A percentile compares a stretch with the other conserved stretches of the same genome.
These are phyloP conservation scores for Cutaneotrichosporon cavernicola DNA, from an alignment of 1,284 basidiomycete species.

Conservation along the genomic window DNA sequence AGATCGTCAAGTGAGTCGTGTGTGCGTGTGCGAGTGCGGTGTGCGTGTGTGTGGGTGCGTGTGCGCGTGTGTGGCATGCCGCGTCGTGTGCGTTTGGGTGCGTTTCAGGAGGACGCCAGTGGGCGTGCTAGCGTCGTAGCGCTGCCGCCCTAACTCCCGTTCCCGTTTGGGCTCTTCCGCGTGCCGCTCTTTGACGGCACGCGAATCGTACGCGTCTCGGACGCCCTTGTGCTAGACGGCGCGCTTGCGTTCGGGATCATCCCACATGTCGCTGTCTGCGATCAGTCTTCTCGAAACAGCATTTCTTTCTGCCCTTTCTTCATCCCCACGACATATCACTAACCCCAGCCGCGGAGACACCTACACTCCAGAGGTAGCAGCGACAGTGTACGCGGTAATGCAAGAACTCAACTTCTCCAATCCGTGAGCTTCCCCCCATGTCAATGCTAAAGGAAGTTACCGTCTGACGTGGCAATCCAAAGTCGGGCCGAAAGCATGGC, in stretches of 20 bases:
- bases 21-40: not conserved
- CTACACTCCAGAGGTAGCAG: slow-evolving; percentile 92
- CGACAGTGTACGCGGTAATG: slow-evolving; percentile 89
- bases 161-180: too few relatives aligned
- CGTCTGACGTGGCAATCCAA: slow-evolving; percentile 98
- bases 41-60: not conserved
- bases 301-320: too few relatives aligned
- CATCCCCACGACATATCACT: not conserved
- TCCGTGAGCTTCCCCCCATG: slow-evolving; percentile 52
- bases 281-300: too few relatives aligned
- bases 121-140: too few relatives aligned
- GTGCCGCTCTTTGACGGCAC: not conserved
- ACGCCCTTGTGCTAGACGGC: not conserved
- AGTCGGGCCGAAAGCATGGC: slow-evolving; percentile 96
- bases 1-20: slow-evolving; percentile 72
- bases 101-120: too few relatives aligned
- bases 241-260: not conserved
- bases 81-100: too few relatives aligned
- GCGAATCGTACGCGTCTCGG: not conserved
- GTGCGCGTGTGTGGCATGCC: not conserved
- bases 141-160: too few relatives aligned
- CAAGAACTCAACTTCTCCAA: slow-evolving; percentile 68
- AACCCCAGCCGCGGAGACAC: slow-evolving; percentile 89
- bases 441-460: slow-evolving; percentile 57
- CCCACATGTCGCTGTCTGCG: too few relatives aligned